A percentile compares a stretch with the other conserved stretches of the same genome.
Evolutionary conservation across 1,284 basidiomycete genomes (phyloP).

Genomic region (Rugosomyces carneus): DNA sequence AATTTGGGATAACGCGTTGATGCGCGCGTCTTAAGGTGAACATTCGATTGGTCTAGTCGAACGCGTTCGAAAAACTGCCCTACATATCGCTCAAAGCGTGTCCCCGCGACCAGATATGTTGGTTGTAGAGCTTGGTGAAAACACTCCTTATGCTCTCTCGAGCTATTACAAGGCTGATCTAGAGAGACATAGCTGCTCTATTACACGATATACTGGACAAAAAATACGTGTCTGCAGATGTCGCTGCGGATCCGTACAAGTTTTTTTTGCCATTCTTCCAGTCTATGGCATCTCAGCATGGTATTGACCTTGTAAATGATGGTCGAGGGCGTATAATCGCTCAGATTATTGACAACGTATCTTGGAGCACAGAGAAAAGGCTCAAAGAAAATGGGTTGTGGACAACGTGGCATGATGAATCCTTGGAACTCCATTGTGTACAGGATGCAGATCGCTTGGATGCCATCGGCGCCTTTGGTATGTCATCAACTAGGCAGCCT

Average conservation of each 20-base stretch:
- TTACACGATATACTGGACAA: slow-evolving; percentile 88
- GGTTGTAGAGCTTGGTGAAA: slow-evolving; percentile 62
- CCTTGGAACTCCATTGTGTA: slow-evolving; percentile 81
- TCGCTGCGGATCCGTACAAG: slow-evolving; percentile 54
- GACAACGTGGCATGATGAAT: slow-evolving; percentile 70
- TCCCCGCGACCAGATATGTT: slow-evolving; percentile 55
- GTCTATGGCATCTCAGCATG: slow-evolving; percentile 33
- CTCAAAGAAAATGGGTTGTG: slow-evolving; percentile 49
- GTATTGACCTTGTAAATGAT: slow-evolving; percentile 52
- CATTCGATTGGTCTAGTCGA: slow-evolving; percentile 47
- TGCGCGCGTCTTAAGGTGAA: slow-evolving; percentile 5
- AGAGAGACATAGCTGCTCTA: slow-evolving; percentile 53
- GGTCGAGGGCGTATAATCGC: slow-evolving; percentile 52
- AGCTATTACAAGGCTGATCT: not conserved
- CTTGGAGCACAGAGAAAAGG: slow-evolving; percentile 82
- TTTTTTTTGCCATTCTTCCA: slow-evolving; percentile 68
- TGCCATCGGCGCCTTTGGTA: slow-evolving; percentile 88
- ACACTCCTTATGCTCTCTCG: not conserved
- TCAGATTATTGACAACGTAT: slow-evolving; percentile 75
- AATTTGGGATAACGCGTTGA: slow-evolving; percentile 7
- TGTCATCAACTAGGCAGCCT: slow-evolving; percentile 16
- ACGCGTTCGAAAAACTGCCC: slow-evolving; percentile 73
- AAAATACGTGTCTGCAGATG: slow-evolving; percentile 65
- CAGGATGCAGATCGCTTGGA: slow-evolving; percentile 92
- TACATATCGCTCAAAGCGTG: slow-evolving; percentile 56